phyloP scores from a whole-genome alignment of 2,329 filamentous ascomycete genomes.

The Pezicula carpinea region DNA sequence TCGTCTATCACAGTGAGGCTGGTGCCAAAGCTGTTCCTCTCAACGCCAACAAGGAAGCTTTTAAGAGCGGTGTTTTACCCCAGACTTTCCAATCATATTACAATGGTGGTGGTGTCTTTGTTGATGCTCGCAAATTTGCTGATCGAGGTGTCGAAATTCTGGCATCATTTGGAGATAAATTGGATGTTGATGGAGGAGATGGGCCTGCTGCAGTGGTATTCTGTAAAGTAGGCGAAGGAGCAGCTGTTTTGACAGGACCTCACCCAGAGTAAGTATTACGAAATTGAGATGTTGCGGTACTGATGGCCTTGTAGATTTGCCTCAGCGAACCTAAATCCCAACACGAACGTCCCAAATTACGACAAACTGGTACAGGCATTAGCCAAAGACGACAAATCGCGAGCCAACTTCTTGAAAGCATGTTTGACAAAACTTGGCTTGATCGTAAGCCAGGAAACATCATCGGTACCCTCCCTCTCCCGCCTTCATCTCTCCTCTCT shows the following conservation, averaged over 20 bases:
- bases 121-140: conserved; percentile 62
- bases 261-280: conserved; percentile 74
- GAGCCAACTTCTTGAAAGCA: conserved; percentile 72
- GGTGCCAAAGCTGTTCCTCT: conserved; percentile 73
- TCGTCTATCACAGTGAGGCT: conserved; percentile 82
- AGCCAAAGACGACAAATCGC: conserved; percentile 61
- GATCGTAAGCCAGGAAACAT: conserved; percentile 65
- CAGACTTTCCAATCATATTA: conserved; percentile 74
- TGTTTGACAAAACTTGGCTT: conserved; percentile 78
- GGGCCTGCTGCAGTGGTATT: conserved; percentile 77
- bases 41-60: conserved; percentile 54
- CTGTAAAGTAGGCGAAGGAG: conserved; percentile 76
- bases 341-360: conserved; percentile 65
- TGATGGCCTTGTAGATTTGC: conserved; percentile 62
- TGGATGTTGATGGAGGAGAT: conserved; percentile 76
- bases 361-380: conserved; percentile 64
- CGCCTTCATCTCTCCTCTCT: conserved; percentile 75
- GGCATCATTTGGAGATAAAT: conserved; percentile 69
- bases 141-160: conserved; percentile 71
- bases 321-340: conserved; percentile 67
- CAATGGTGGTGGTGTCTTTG: conserved; percentile 92
- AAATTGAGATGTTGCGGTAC: neutral
- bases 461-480: conserved; percentile 73
- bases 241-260: conserved; percentile 75
- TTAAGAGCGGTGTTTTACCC: conserved; percentile 49